Evolutionary conservation across 129 eudicot genomes (phyloP), one percentile per base, ranked within the genome.

Genomic region (Chrysanthemum seticuspe): DNA sequence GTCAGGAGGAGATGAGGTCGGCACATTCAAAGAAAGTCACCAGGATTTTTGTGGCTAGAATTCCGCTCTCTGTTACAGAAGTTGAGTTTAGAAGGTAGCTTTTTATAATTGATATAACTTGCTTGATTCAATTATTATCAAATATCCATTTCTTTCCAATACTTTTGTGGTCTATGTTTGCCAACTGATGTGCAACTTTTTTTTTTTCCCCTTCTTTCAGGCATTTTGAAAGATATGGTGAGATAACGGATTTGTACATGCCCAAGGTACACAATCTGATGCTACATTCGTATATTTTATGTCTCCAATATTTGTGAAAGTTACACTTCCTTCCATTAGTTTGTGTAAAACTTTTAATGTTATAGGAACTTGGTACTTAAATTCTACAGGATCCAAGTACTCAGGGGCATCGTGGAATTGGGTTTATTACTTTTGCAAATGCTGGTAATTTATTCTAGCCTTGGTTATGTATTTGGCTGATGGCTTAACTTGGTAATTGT

Each of bases 381-480:
- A 44, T 67, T 76, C 14, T 78, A 57, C 70, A 95, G 99, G 99
- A 95, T 84, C 99, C 97, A 78, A 60, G 77, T 57, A 85, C 91
- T 78, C 91, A 91, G 84, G 96, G 91, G 16, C 99, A 95, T 80
- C 97, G 99, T 78, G 99, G 99, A 83, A 95, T 95, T 80, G 99
- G 99, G 18, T 95, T 95, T 76, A 87, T 95, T 77, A 95, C 99
- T 60, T 95, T 95, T 65, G 91, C 89, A 36, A 88, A 74, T 86
- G 75, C 99, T 71, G 99, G 99, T 90, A 76, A 65, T 45, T 45
- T 59, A 2, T 29, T 62, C 5, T 36, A 57, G 13, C 18, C 50
- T 75, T 34, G 62, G 47, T 15, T 6, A 13, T 53, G 14, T 62
- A 13, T 3, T 13, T 62, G 0, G 47, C 47, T 40, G 47, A 40